Evolutionary conservation across 2,329 filamentous ascomycete species (phyloP), one percentile per base, ranked within the genome.

Genomic region (Pseudonectria foliicola): DNA sequence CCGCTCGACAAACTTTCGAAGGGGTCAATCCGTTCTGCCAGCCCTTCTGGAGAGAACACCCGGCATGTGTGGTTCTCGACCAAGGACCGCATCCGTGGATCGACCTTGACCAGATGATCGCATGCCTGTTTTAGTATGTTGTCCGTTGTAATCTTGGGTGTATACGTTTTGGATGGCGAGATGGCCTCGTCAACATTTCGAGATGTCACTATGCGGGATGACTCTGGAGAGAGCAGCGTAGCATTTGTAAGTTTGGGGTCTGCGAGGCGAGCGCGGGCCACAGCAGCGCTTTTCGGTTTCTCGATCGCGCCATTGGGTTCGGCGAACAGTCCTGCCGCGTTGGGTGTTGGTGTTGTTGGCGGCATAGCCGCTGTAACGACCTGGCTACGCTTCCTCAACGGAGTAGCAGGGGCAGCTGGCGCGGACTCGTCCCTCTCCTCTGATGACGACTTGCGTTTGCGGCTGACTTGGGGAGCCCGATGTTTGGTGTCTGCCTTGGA

Each of bases 11-110:
- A 71, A 38, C 77, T 80, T 49, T 83, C 81, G 54, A 95, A 98
- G 0, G 92, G 92, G 60, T 96, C 87, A 40, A 95, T 77, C 44
- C 77, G 71, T 60, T 95, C 87, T 18, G 81, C 77, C n/a, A 96
- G 65, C 0, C 88, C 87, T 43, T 83, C 80, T 0, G 86, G 75
- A 2, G 80, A 84, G 62, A 96, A 96, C 12, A 92, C 64, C 35
- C 70, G 72, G 60, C 90, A 96, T 41, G 75, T 75, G 53, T 94
- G 73, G 38, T 77, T 75, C 38, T 85, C 79, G 31, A 95, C 77
- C 13, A 95, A 60, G 0, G 74, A 67, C 49, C 77, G 73, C 55
- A 95, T 73, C 25, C 80, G 80, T 8, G 79, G 67, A 49, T 95
- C 89, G 5, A 84, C 72, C 12, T 67, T 68, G 46, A 89, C 71